phyloP scores from a whole-genome alignment of 371 early-diverging fungal species.

The Spraguea lophii region DNA sequence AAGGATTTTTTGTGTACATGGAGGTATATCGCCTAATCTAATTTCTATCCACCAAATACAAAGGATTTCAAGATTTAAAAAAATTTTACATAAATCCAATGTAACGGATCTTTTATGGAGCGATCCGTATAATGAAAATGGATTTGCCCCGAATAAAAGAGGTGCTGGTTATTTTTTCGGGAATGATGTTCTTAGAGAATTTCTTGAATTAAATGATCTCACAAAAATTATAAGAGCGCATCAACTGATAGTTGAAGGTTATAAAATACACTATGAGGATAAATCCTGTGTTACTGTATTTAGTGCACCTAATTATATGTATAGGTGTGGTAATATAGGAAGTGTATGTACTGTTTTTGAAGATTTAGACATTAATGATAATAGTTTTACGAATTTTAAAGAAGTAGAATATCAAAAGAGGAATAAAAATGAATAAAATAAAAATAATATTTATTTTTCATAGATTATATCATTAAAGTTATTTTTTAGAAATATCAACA shows the following conservation, averaged over 20 bases:
- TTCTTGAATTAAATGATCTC: slow-evolving; percentile 40
- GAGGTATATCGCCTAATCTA: slow-evolving; percentile 44
- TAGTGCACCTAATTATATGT: slow-evolving; percentile 47
- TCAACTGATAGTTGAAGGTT: slow-evolving; percentile 45
- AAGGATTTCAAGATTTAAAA: slow-evolving; percentile 31
- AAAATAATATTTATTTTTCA: too few relatives aligned
- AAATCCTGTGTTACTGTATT: slow-evolving; percentile 43
- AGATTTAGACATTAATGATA: slow-evolving; percentile 20
- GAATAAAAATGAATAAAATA: too few relatives aligned
- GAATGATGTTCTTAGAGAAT: slow-evolving; percentile 35
- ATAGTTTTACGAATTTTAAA: slow-evolving; percentile 29
- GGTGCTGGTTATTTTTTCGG: slow-evolving; percentile 43
- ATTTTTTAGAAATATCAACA: too few relatives aligned
- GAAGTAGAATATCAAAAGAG: too few relatives aligned
- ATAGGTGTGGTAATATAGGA: slow-evolving; percentile 42
- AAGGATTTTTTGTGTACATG: slow-evolving; percentile 44
- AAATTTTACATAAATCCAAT: slow-evolving; percentile 12
- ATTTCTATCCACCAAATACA: slow-evolving; percentile 35
- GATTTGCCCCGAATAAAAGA: slow-evolving; percentile 33
- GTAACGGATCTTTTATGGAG: slow-evolving; percentile 44
- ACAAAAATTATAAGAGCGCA: slow-evolving; percentile 42
- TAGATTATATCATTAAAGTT: too few relatives aligned
- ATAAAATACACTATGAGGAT: slow-evolving; percentile 39
- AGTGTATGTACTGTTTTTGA: slow-evolving; percentile 31
- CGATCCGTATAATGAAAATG: slow-evolving; percentile 32